Conservation (phyloP, 257 asterid genomes). For the Knoxia roxburghii region DNA sequence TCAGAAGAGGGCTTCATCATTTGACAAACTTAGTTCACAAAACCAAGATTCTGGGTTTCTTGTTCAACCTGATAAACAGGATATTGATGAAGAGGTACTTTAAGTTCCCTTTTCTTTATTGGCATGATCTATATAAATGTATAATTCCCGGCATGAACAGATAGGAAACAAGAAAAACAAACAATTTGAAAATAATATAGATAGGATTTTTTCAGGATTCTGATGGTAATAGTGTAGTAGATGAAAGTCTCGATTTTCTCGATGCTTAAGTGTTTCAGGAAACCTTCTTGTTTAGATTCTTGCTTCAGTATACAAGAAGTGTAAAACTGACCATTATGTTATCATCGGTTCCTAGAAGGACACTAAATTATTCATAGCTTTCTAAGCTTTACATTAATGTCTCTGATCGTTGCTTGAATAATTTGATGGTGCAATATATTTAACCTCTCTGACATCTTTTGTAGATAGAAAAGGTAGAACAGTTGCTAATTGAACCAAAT, state of each 20-base stretch:
- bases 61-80: constrained; percentile 30
- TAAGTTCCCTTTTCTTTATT: neutral
- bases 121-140: neutral
- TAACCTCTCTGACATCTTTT: neutral
- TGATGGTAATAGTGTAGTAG: neutral
- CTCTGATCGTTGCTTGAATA: neutral
- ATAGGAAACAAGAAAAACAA: neutral
- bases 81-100: constrained; percentile 34
- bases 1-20: constrained; percentile 14
- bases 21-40: constrained; percentile 11
- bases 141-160: neutral
- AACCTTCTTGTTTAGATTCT: no score
- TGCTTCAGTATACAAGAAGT: neutral
- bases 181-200: neutral
- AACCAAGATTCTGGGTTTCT: constrained; percentile 15
- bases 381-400: neutral
- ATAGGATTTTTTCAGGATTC: neutral
- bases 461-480: constrained; percentile 32
- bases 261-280: no score
- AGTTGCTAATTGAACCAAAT: constrained; percentile 23
- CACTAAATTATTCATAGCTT: neutral
- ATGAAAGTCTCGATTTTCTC: neutral
- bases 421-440: neutral
- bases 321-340: neutral
- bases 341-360: neutral